Evolutionary conservation across 2,329 filamentous ascomycete genomes (phyloP), one percentile per base, ranked within the genome.

Genomic region (Mycogone perniciosa): DNA sequence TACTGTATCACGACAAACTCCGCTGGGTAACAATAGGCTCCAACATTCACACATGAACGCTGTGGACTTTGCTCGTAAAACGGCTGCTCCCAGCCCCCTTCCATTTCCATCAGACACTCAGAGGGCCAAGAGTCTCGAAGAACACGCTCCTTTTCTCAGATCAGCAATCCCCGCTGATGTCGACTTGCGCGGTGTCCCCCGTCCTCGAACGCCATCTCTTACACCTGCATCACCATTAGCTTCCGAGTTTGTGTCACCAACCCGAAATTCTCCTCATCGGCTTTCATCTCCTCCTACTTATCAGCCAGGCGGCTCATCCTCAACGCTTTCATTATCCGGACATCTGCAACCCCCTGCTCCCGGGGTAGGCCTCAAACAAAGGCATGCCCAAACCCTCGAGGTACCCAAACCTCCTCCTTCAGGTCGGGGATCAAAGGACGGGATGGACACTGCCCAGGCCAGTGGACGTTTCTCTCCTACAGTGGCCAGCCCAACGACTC

Each of bases 331-430:
- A 10, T 69, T 76, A 1, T 77, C 80, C n/a, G 71, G 71, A 3
- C 70, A 76, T 52, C 66, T 76, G 41, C 76, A 83, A 37, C 73
- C 80, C 7, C 59, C 63, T 3, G 41, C 55, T 35, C 49, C 59
- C 27, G 74, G 76, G 10, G 72, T 79, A 20, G 78, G 80, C 50
- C 72, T 92, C 44, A 86, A 86, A 66, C 89, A 96, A 54, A 83
- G 91, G 57, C 87, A 96, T 69, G 95, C 89, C 0, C 87, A 95
- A 69, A 96, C 89, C 0, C 76, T 96, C 29, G 89, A 96, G 67
- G 89, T 96, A 0, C 90, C 91, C 6, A 88, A 85, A 67, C 67
- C 76, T 11, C 72, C 77, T 20, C 76, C 83, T n/a, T 42, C 44
- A 13, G 73, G 79, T 33, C 80, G 88, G 59, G 79, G 72, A 48